A percentile compares a stretch with the other conserved stretches of the same genome.
These are phyloP conservation scores for Sarocladium kiliense DNA, from an alignment of 2,329 filamentous ascomycete species.

Conservation along the genomic window DNA sequence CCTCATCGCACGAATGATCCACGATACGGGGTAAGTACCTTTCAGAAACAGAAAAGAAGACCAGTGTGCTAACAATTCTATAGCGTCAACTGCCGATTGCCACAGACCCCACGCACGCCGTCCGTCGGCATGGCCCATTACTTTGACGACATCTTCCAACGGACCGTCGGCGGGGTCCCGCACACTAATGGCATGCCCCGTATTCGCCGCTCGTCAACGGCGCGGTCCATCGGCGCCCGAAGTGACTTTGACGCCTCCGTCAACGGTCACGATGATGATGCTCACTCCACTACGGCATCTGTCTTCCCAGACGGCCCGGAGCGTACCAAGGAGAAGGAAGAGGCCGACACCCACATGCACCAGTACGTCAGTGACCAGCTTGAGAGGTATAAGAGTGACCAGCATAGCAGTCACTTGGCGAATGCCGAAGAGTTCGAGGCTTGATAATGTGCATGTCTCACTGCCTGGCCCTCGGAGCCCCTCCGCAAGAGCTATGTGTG, in stretches of 20 bases:
- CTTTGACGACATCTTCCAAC: constrained; percentile 80
- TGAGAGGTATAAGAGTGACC: constrained; percentile 52
- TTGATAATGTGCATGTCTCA: constrained; percentile 4
- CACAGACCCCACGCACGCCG: constrained; percentile 87
- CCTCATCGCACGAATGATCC: constrained; percentile 92
- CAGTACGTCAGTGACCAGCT: constrained; percentile 80
- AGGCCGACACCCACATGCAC: constrained; percentile 67
- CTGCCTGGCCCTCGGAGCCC: background rate
- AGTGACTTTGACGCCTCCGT: constrained; percentile 65
- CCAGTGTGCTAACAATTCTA: constrained; percentile 31
- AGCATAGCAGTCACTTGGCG: constrained; percentile 3
- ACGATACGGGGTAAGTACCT: constrained; percentile 80
- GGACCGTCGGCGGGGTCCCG: constrained; percentile 31
- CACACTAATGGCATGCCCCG: constrained; percentile 39
- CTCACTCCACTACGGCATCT: constrained; percentile 25
- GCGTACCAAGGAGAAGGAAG: constrained; percentile 39
- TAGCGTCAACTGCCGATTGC: constrained; percentile 82
- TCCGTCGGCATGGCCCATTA: constrained; percentile 82
- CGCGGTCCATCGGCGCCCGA: constrained; percentile 75
- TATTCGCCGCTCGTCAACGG: constrained; percentile 74
- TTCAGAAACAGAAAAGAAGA: background rate
- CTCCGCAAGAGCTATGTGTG: background rate
- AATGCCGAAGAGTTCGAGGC: constrained; percentile 5
- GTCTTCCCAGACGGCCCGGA: constrained; percentile 35
- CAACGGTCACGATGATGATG: constrained; percentile 37